Base-by-base conservation (phyloP, 768 basidiomycete genomes). In the Boletus sp. region DNA sequence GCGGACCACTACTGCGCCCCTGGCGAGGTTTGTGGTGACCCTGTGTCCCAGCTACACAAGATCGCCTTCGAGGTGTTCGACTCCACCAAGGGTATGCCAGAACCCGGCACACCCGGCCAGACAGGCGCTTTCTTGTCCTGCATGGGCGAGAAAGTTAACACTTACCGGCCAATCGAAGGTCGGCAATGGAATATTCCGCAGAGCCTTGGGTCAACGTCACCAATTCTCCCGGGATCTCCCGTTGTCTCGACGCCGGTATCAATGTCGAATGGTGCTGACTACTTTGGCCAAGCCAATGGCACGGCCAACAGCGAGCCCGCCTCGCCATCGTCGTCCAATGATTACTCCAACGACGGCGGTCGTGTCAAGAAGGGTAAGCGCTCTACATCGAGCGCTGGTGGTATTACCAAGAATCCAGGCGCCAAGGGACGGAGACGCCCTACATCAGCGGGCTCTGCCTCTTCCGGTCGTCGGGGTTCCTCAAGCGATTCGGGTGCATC, bases 31-130 rank as follows among this genome's bases (percentile, higher is more conserved):
- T 91, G 91, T 60, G 94, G 94, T 2, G 95, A 98, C 66, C 89
- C 94, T 14, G 94, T 98, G 42, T 94, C 93, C 20, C 95, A 98
- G 67, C 79, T 97, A 54, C 94, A 96, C 78, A 97, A 96, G 77
- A 88, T 97, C 60, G 93, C 93, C 1, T 93, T 95, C 61, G 93
- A 95, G 75, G 90, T 95, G 15, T 92, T 84, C 62, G 92, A 93
- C 65, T 75, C 81, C 10, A 77, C 75, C 62, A 89, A 86, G 70
- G 80, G 80, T 47, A 77, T 83, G 71, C 86, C 89, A 4, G 88
- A 92, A 52, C 83, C 83, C 11, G 90, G 90, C 29, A 87, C 87
- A 1, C 89, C 90, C 1, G 92, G 92, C 18, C 70, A 78, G 36
- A 87, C 85, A 7, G 91, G 92, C 41, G 85, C 90, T 8, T 95